These are phyloP conservation scores for Sclerotinia nivalis DNA, from an alignment of 2,329 filamentous ascomycete species.

Conservation along the genomic window DNA sequence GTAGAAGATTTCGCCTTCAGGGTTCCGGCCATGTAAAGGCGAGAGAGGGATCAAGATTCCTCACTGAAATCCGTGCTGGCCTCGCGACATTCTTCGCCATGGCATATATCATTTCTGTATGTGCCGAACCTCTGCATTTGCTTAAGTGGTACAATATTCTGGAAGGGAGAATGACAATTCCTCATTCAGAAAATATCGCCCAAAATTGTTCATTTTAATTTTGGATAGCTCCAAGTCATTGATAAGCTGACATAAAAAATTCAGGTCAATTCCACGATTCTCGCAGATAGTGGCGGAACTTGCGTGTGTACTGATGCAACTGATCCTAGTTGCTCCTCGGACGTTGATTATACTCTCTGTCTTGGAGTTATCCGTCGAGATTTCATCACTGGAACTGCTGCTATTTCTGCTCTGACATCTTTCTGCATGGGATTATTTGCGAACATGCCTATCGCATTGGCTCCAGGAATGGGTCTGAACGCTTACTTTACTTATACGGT, in stretches of 20 bases:
- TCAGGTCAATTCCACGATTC: constrained; percentile 43
- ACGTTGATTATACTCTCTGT: constrained; percentile 44
- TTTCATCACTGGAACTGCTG: constrained; percentile 80
- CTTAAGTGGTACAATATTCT: constrained; percentile 60
- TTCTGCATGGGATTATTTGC: constrained; percentile 83
- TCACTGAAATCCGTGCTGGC: constrained; percentile 81
- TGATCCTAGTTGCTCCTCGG: constrained; percentile 31
- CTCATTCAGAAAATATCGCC: not conserved
- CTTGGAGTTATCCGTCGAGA: constrained; percentile 59
- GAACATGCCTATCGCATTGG: constrained; percentile 70
- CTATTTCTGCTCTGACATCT: constrained; percentile 75
- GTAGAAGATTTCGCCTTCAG: constrained; percentile 76
- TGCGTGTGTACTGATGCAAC: constrained; percentile 58
- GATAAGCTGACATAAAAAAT: constrained; percentile 46
- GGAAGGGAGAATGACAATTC: constrained; percentile 35
- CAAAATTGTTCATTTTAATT: not conserved
- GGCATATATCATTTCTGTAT: constrained; percentile 72
- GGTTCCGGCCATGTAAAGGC: constrained; percentile 68
- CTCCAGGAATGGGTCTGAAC: constrained; percentile 81
- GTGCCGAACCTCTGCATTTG: constrained; percentile 48
- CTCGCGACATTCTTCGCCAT: constrained; percentile 71
- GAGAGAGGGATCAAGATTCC: constrained; percentile 67
- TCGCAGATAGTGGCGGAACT: constrained; percentile 63
- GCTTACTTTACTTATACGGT: constrained; percentile 83
- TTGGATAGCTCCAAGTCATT: constrained; percentile 58